Evolutionary conservation across 768 basidiomycete species (phyloP), one percentile per base, ranked within the genome.

Genomic region (Podaxis pistillaris): DNA sequence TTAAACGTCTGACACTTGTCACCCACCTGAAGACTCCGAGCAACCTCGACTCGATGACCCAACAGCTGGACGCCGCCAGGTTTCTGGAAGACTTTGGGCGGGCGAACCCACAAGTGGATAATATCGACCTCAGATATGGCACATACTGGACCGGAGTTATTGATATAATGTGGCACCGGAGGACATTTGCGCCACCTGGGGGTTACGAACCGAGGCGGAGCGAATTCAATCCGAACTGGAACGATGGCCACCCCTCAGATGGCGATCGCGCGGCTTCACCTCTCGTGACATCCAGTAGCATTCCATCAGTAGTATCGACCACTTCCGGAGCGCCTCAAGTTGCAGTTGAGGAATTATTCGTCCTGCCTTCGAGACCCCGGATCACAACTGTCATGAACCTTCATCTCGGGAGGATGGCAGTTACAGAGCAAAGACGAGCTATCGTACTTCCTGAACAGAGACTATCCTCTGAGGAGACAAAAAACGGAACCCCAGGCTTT

Each of bases 401-500:
- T 30, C 64, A 65, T 1, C 63, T 72, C 38, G 75, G 75, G 5
- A 71, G 63, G 28, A 58, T 74, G 17, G 65, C 63, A 30, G 72
- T 76, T 37, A 73, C 69, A 38, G 73, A 74, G 63, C 71, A 72
- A 49, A 33, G 22, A 26, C 33, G 58, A 12, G 24, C 58, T 2
- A 49, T 59, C 2, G 58, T 59, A 9, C 49, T 59, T 28, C 58
- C 58, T 7, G 58, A 50, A n/a, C 49, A 33, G 58, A 37, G 15
- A 5, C 2, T 51, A 22, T 22, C 33, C 13, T 8, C 33, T 3
- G 37, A 49, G 51, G 47, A 49, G 8, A 15, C 49, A 5, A 38
- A 51, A 13, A 19, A 2, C 17, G 58, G 13, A 6, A 28, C 19
- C 1, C 17, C 50, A 8, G 36, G 58, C 2, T 40, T 59, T 22